These are phyloP conservation scores for Bipolaris sorokiniana DNA, from an alignment of 2,329 filamentous ascomycete genomes.

Conservation along the genomic window DNA sequence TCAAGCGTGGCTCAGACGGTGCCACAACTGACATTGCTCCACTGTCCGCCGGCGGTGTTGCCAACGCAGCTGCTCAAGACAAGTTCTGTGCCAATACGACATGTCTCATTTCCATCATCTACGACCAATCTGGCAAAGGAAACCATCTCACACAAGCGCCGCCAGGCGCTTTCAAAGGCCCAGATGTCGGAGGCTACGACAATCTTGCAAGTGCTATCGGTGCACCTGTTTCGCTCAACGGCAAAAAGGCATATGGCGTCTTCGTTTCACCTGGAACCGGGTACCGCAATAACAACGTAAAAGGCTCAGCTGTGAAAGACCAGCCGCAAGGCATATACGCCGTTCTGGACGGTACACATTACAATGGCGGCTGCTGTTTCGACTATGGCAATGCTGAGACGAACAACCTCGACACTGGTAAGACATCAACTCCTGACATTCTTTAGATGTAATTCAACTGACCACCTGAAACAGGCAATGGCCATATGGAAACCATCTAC, in stretches of 20 bases:
- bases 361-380: conserved; percentile 62
- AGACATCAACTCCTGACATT: rapidly evolving
- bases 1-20: conserved; percentile 62
- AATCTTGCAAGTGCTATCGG: conserved; percentile 65
- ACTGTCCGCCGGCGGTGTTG: conserved; percentile 64
- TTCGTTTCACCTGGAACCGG: conserved; percentile 67
- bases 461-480: conserved; percentile 50
- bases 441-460: too few relatives aligned
- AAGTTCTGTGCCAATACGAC: conserved; percentile 66
- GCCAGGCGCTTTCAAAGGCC: conserved; percentile 63
- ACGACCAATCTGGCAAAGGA: conserved; percentile 67
- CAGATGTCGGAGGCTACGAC: conserved; percentile 63
- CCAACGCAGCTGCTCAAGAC: conserved; percentile 67
- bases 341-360: conserved; percentile 65
- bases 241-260: conserved; percentile 68
- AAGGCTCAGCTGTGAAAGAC: conserved; percentile 62
- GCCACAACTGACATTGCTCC: conserved; percentile 58
- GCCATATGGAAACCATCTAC: conserved; percentile 74
- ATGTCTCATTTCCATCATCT: conserved; percentile 68
- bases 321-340: conserved; percentile 66
- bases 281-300: conserved; percentile 65
- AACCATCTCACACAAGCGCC: conserved; percentile 70
- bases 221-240: conserved; percentile 66
- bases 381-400: conserved; percentile 54
- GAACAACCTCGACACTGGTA: conserved; percentile 53